phyloP scores from a whole-genome alignment of 2,329 filamentous ascomycete genomes.

The Botryotinia convoluta region DNA sequence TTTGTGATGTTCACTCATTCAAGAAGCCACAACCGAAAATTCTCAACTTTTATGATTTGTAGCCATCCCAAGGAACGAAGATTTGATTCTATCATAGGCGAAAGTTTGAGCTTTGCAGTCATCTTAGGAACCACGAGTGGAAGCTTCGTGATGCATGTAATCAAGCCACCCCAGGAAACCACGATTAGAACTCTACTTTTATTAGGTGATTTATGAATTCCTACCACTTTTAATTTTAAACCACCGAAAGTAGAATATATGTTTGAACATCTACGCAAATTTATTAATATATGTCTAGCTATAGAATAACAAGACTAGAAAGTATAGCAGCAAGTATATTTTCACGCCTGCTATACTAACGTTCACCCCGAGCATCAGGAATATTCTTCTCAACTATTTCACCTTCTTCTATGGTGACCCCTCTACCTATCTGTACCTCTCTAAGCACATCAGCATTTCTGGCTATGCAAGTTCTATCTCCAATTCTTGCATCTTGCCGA shows the following conservation, averaged over 20 bases:
- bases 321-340: neutral
- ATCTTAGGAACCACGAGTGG: neutral
- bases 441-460: accelerated
- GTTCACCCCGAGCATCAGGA: neutral
- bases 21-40: too few relatives aligned
- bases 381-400: accelerated
- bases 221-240: accelerated
- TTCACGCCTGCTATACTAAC: neutral
- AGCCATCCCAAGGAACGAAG: too few relatives aligned
- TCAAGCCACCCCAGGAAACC: neutral
- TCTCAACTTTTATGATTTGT: too few relatives aligned
- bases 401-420: neutral
- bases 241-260: neutral
- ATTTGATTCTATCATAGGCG: neutral
- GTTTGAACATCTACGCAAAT: neutral
- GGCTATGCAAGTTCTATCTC: neutral
- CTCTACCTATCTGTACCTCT: neutral
- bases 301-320: neutral
- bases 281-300: neutral
- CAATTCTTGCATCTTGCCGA: neutral
- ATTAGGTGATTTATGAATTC: neutral
- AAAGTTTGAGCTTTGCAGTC: neutral
- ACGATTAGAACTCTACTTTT: neutral
- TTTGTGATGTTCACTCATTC: too few relatives aligned
- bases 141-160: neutral